Percentiles rank a stretch among this genome's conserved stretches.
Evolutionary conservation across 2,329 filamentous ascomycete genomes (phyloP).

Genomic region (Clonostachys chloroleuca): DNA sequence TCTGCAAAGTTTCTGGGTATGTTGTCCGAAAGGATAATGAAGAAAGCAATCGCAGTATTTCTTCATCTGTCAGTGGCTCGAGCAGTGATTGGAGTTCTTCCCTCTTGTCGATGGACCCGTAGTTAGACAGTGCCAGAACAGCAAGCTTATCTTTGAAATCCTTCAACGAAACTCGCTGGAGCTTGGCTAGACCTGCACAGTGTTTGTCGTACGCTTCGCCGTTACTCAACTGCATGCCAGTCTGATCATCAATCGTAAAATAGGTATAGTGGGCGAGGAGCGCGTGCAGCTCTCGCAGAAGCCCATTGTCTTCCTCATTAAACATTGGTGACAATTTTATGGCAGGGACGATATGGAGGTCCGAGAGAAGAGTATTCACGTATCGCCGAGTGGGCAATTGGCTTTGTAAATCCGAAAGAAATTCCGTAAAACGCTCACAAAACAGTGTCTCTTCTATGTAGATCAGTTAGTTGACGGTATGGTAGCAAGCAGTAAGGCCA

Average conservation of each 20-base stretch:
- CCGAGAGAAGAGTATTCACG: conserved; percentile 81
- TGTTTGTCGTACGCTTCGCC: conserved; percentile 76
- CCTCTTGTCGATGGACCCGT: conserved; percentile 78
- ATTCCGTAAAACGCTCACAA: conserved; percentile 89
- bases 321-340: conserved; percentile 77
- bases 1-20: conserved; percentile 70
- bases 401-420: conserved; percentile 85
- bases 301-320: conserved; percentile 65
- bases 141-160: conserved; percentile 86
- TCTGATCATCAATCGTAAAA: conserved; percentile 90
- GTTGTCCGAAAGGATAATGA: conserved; percentile 72
- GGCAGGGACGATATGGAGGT: conserved; percentile 76
- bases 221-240: conserved; percentile 68
- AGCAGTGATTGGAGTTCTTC: conserved; percentile 75
- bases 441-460: conserved; percentile 65
- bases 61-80: conserved; percentile 66
- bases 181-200: conserved; percentile 67
- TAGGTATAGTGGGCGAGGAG: conserved; percentile 84
- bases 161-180: conserved; percentile 76
- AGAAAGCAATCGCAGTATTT: conserved; percentile 64
- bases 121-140: conserved; percentile 90
- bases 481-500: not conserved
- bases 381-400: conserved; percentile 92
- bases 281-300: conserved; percentile 75
- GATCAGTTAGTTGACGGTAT: not conserved